These are phyloP conservation scores for Fusarium begoniae DNA, from an alignment of 2,329 filamentous ascomycete species.

Conservation along the genomic window DNA sequence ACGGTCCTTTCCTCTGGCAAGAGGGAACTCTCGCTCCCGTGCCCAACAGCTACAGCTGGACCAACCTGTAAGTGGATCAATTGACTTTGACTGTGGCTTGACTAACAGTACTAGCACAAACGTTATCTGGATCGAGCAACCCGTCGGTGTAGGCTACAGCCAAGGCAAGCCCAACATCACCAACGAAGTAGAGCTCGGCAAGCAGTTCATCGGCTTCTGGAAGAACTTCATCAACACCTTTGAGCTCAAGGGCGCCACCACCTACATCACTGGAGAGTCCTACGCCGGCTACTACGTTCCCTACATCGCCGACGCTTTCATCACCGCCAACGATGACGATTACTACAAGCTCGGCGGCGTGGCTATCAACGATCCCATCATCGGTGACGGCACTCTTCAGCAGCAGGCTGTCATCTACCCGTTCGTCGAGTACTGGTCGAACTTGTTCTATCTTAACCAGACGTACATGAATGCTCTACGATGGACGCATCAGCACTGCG, in stretches of 20 bases:
- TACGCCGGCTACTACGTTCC: conserved; percentile 76
- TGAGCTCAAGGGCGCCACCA: conserved; percentile 70
- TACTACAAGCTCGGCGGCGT: conserved; percentile 76
- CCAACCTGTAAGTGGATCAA: conserved; percentile 58
- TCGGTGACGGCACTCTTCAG: conserved; percentile 60
- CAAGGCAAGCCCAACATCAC: conserved; percentile 71
- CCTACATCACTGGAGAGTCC: conserved; percentile 77
- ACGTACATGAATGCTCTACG: conserved; percentile 63
- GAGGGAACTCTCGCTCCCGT: conserved; percentile 73
- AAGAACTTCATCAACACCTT: conserved; percentile 81
- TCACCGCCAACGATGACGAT: conserved; percentile 69
- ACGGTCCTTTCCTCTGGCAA: conserved; percentile 78
- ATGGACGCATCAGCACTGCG: conserved; percentile 64
- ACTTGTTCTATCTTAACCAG: conserved; percentile 71
- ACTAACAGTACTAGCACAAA: conserved; percentile 61
- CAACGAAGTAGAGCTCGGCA: conserved; percentile 72
- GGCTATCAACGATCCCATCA: conserved; percentile 76
- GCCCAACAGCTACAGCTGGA: conserved; percentile 77
- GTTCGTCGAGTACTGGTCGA: conserved; percentile 68
- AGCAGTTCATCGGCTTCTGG: conserved; percentile 81
- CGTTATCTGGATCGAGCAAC: conserved; percentile 79
- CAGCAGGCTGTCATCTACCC: conserved; percentile 60
- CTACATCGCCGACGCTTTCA: conserved; percentile 77
- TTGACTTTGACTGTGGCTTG: fast-evolving
- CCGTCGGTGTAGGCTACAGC: conserved; percentile 73